phyloP scores from a whole-genome alignment of 257 asterid genomes.

The Primulina eburnea region DNA sequence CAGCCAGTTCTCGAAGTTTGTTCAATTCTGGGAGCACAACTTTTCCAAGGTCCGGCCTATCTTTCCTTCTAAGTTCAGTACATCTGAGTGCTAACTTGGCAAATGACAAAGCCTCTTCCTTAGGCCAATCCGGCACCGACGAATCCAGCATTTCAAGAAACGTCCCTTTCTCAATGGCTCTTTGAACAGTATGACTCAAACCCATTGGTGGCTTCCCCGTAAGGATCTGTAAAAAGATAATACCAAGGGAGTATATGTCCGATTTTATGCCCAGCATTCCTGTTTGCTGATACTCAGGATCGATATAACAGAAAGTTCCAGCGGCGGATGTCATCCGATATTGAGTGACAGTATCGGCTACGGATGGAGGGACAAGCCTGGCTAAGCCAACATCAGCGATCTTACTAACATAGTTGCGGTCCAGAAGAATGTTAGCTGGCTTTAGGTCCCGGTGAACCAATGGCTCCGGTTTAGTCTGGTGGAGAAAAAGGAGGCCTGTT shows the following conservation, averaged over 20 bases:
- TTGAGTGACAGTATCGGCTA: conserved; percentile 16
- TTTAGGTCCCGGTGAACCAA: conserved; percentile 9
- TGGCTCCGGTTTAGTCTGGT: conserved; percentile 20
- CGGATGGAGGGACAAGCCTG: conserved; percentile 20
- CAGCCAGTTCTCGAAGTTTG: conserved; percentile 1
- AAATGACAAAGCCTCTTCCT: background rate
- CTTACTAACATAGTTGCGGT: conserved; percentile 15
- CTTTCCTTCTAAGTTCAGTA: conserved; percentile 20
- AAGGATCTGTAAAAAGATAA: conserved; percentile 10
- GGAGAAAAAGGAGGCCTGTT: conserved; percentile 15
- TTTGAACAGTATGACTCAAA: conserved; percentile 15
- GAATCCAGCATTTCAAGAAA: conserved; percentile 14
- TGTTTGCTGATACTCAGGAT: conserved; percentile 19
- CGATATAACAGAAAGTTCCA: conserved; percentile 16
- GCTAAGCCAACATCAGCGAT: conserved; percentile 15
- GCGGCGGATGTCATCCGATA: conserved; percentile 15
- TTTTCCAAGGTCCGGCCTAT: conserved; percentile 24
- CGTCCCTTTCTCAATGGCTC: conserved; percentile 13
- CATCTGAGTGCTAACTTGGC: conserved; percentile 16
- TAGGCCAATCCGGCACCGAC: conserved; percentile 6
- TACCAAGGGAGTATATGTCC: conserved; percentile 13
- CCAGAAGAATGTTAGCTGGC: conserved; percentile 16
- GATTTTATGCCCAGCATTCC: conserved; percentile 14
- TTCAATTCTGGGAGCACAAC: conserved; percentile 20
- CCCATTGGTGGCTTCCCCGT: conserved; percentile 18